Percentiles rank a stretch among this genome's conserved stretches.
phyloP scores from a whole-genome alignment of 1,139 yeast species.

The Magnusiomyces suaveolens region DNA sequence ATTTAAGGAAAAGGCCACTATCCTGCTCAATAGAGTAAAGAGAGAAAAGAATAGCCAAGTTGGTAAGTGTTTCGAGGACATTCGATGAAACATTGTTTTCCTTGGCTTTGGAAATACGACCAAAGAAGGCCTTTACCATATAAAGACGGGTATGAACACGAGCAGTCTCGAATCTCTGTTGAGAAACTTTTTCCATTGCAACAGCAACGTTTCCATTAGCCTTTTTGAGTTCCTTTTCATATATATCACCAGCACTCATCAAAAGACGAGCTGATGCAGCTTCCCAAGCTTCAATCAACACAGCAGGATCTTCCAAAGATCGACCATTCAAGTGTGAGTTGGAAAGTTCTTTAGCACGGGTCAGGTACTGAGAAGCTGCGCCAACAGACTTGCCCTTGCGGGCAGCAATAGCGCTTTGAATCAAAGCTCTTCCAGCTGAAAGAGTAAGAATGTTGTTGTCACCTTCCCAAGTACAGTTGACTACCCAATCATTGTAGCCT shows the following conservation, averaged over 20 bases:
- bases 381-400: slow-evolving; percentile 29
- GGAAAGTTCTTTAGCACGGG: slow-evolving; percentile 19
- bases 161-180: slow-evolving; percentile 38
- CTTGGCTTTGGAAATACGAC: slow-evolving; percentile 23
- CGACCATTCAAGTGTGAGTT: slow-evolving; percentile 21
- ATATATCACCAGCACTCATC: slow-evolving; percentile 30
- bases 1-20: slow-evolving; percentile 67
- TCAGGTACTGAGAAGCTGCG: slow-evolving; percentile 27
- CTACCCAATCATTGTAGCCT: slow-evolving; percentile 80
- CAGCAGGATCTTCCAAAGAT: slow-evolving; percentile 28
- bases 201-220: slow-evolving; percentile 27
- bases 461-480: slow-evolving; percentile 94
- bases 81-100: slow-evolving; percentile 18
- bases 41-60: slow-evolving; percentile 52
- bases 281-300: slow-evolving; percentile 36
- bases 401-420: slow-evolving; percentile 29
- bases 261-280: slow-evolving; percentile 33
- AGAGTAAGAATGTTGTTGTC: slow-evolving; percentile 81
- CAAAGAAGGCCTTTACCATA: slow-evolving; percentile 32
- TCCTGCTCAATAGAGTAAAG: slow-evolving; percentile 64
- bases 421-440: slow-evolving; percentile 53
- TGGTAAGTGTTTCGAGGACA: slow-evolving; percentile 35
- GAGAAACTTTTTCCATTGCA: slow-evolving; percentile 38
- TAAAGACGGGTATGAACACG: slow-evolving; percentile 36
- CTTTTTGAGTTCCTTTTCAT: slow-evolving; percentile 19